Base-by-base conservation (phyloP, 2,329 filamentous ascomycete genomes). In the Phyllosticta ampelicida region DNA sequence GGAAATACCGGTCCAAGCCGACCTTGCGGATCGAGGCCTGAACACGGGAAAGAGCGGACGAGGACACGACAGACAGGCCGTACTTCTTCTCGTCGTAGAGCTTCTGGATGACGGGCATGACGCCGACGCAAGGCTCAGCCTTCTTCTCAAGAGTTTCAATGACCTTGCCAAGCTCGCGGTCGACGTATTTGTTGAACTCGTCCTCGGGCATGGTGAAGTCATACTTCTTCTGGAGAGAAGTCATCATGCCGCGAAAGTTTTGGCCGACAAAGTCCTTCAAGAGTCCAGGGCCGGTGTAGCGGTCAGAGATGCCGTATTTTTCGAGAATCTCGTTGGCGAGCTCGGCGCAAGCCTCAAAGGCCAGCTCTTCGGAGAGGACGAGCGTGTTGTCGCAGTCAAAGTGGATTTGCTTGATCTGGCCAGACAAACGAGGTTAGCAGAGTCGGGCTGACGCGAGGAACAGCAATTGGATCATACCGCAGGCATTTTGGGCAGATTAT, bases 211-310 rank as follows among this genome's bases (percentile, higher is more conserved):
- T 82, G 56, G 79, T 75, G 74, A 95, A 92, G 73, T 80, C 78
- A 78, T 89, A 85, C 73, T 87, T 86, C 72, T 83, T 76, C 73
- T 90, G 85, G 61, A 96, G 83, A 61, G 83, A 84, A 60, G 78
- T 74, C 75, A 95, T 85, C 89, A 95, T 95, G 74, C 89, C 89
- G 65, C 90, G 89, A 81, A 95, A 96, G 81, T 95, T 95, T 73
- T 94, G 87, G 66, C 91, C 90, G 65, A 96, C 89, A 68, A 95
- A 96, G 75, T 95, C 88, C 65, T 80, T 77, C 75, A 95, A 88
- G 63, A 96, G 85, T 61, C 84, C 80, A 53, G 85, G 82, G 68
- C 87, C 87, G 3, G 87, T 90, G 78, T 95, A 96, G 70, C 81
- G 83, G 65, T 83, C 78, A 23, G 78, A 68, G 66, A 89, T 78